These are phyloP conservation scores for Leonotis leonurus DNA, from an alignment of 257 asterid species.

Conservation along the genomic window DNA sequence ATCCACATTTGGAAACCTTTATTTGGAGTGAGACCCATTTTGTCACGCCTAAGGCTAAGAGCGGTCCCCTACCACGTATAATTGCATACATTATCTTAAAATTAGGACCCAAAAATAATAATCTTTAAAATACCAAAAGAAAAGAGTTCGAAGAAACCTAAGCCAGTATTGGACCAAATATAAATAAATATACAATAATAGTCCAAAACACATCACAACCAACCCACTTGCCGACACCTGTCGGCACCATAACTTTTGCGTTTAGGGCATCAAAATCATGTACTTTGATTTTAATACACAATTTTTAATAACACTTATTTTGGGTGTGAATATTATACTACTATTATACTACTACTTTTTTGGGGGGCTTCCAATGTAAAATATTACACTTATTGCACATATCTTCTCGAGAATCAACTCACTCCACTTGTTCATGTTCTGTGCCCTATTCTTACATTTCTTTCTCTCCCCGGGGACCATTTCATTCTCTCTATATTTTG, in stretches of 20 bases:
- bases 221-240: slow-evolving; percentile 44
- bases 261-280: slow-evolving; percentile 19
- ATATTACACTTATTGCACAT: slow-evolving; percentile 1
- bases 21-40: neutral
- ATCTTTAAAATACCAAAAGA: slow-evolving; percentile 27
- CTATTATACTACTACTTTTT: too few species aligned
- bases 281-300: neutral
- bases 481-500: slow-evolving; percentile 1
- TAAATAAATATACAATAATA: too few species aligned
- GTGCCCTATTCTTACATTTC: neutral
- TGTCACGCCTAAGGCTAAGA: slow-evolving; percentile 10
- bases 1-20: slow-evolving; percentile 22
- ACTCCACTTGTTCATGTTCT: slow-evolving; percentile 14
- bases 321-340: slow-evolving; percentile 14
- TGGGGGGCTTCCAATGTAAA: slow-evolving; percentile 8
- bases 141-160: slow-evolving; percentile 15
- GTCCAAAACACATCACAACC: slow-evolving; percentile 14
- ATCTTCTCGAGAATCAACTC: slow-evolving; percentile 26
- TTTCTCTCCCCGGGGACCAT: slow-evolving; percentile 42
- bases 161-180: slow-evolving; percentile 15
- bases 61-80: slow-evolving; percentile 44
- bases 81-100: slow-evolving; percentile 26
- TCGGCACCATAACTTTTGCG: slow-evolving; percentile 24
- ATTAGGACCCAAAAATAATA: slow-evolving; percentile 19
- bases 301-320: too few species aligned